These are phyloP conservation scores for Fraxinus latifolia DNA, from an alignment of 305 asterid genomes.

Conservation along the genomic window DNA sequence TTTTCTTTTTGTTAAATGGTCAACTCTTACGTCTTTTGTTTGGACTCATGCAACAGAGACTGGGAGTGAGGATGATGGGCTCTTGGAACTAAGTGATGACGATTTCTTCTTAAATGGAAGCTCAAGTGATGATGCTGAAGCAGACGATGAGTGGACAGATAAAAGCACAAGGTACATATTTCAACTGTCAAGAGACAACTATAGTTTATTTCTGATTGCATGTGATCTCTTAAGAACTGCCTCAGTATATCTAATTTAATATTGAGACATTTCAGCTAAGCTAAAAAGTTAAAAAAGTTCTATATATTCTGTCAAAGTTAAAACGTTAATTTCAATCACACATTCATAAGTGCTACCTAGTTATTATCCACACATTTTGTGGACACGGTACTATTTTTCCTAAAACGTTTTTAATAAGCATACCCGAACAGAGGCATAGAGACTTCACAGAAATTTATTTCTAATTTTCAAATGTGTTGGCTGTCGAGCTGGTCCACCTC, in stretches of 20 bases:
- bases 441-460: neutral
- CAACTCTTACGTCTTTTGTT: constrained; percentile 1
- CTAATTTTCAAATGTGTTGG: neutral
- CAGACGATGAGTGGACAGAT: constrained; percentile 86
- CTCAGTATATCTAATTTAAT: neutral
- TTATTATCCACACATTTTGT: neutral
- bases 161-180: constrained; percentile 65
- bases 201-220: neutral
- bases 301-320: neutral
- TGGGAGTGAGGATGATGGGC: constrained; percentile 93
- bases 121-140: constrained; percentile 86
- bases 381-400: neutral
- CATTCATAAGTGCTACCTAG: neutral
- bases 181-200: neutral
- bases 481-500: neutral
- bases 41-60: constrained; percentile 56
- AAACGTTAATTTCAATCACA: neutral
- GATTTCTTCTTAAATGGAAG: constrained; percentile 83
- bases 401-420: neutral
- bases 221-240: neutral
- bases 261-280: neutral
- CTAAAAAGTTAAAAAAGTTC: neutral
- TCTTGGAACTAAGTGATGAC: constrained; percentile 74
- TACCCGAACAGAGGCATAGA: neutral
- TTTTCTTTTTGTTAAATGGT: neutral